Evolutionary conservation across 148 eudicot genomes (phyloP).

Genomic region (Rheum nobile): DNA sequence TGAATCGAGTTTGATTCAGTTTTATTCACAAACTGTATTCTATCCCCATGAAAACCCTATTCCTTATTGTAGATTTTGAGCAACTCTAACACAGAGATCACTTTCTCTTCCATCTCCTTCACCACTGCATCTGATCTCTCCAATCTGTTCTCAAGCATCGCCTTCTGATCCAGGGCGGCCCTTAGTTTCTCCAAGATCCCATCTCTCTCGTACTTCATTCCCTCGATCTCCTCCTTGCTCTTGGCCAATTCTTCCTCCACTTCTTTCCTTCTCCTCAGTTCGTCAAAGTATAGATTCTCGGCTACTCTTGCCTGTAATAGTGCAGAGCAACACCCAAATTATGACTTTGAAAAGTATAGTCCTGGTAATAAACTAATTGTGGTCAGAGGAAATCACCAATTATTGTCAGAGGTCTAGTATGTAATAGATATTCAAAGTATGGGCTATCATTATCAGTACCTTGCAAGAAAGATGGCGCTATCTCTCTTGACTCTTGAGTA

Average conservation of each 20-base stretch:
- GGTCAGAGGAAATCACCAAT: background rate
- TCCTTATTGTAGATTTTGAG: conserved; percentile 47
- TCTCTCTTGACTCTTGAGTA: background rate
- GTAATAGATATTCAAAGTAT: background rate
- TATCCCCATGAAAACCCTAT: background rate
- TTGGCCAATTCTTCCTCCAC: conserved; percentile 41
- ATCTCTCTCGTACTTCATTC: conserved; percentile 25
- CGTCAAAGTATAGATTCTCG: conserved; percentile 45
- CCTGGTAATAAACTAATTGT: background rate
- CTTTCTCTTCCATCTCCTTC: conserved; percentile 49
- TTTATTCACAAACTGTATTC: background rate
- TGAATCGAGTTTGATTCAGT: background rate
- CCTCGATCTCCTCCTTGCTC: conserved; percentile 35
- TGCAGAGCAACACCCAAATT: background rate
- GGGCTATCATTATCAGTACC: background rate
- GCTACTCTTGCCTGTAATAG: conserved; percentile 33
- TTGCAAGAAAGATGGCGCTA: background rate
- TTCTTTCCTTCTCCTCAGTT: conserved; percentile 39
- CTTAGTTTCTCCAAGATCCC: conserved; percentile 30
- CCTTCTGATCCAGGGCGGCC: conserved; percentile 36
- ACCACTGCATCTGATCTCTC: conserved; percentile 31
- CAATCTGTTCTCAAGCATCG: conserved; percentile 35
- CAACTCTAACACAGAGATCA: conserved; percentile 51
- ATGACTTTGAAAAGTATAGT: background rate
- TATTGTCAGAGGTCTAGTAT: background rate